Conservation (phyloP, 148 eudicot genomes). For the Rhododendron mucronatum region DNA sequence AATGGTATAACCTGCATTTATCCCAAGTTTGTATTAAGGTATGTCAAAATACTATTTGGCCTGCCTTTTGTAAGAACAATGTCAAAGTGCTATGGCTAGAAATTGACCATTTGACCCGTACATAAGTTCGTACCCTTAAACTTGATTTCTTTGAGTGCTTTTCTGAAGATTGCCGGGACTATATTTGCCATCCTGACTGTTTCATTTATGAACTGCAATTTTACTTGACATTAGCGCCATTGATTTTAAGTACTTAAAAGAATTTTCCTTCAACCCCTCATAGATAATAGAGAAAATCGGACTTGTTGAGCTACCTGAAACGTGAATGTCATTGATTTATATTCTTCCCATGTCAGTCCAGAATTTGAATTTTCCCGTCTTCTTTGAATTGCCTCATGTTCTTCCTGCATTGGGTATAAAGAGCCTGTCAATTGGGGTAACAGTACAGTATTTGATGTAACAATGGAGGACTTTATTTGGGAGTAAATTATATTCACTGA, state of each 20-base stretch:
- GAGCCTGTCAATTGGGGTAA: conserved; percentile 3
- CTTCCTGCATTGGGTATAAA: conserved; percentile 48
- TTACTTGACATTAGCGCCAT: conserved; percentile 4
- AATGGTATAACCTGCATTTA: conserved; percentile 67
- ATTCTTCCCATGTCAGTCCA: conserved; percentile 80
- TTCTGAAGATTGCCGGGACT: conserved; percentile 84
- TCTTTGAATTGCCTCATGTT: conserved; percentile 66
- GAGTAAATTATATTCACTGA: conserved; percentile 17
- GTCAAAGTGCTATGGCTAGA: background rate
- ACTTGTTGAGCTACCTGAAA: conserved; percentile 59
- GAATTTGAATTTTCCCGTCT: conserved; percentile 50
- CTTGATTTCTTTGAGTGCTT: conserved; percentile 60
- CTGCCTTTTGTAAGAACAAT: background rate
- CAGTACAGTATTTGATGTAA: background rate
- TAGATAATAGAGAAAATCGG: background rate
- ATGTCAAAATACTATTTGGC: background rate
- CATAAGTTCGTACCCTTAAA: conserved; percentile 46
- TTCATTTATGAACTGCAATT: conserved; percentile 82
- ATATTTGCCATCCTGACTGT: conserved; percentile 91
- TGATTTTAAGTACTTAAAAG: background rate
- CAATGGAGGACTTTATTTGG: background rate
- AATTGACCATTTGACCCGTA: background rate
- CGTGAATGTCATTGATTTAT: conserved; percentile 84
- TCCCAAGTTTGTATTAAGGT: conserved; percentile 14
- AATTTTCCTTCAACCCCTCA: background rate